Conservation (phyloP, 768 basidiomycete genomes). For the Terana coerulea region DNA sequence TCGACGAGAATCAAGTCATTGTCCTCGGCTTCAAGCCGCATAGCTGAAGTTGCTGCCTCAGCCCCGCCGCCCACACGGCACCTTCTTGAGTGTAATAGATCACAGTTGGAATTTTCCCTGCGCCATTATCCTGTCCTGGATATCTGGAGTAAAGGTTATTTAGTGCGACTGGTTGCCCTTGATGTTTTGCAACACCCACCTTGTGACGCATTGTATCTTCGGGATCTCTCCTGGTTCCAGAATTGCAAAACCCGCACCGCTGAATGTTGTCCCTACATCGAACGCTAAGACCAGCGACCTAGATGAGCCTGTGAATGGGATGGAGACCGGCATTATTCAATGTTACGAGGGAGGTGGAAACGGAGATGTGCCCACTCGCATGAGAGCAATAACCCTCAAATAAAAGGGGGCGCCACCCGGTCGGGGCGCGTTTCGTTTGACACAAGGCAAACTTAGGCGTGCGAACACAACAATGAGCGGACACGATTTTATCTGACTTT, state of each 20-base stretch:
- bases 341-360: too few relatives aligned
- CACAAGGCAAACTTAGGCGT: too few relatives aligned
- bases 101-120: slow-evolving; percentile 46
- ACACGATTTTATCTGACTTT: too few relatives aligned
- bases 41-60: slow-evolving; percentile 38
- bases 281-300: slow-evolving; percentile 23
- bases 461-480: too few relatives aligned
- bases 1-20: slow-evolving; percentile 24
- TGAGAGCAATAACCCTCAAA: too few relatives aligned
- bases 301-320: not conserved
- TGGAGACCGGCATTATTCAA: too few relatives aligned
- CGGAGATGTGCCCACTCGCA: too few relatives aligned
- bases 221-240: slow-evolving; percentile 36
- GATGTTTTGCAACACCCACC: too few relatives aligned
- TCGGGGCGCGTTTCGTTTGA: too few relatives aligned
- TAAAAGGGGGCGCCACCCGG: too few relatives aligned
- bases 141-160: slow-evolving; percentile 31
- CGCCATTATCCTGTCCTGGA: slow-evolving; percentile 41
- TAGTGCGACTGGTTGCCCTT: too few relatives aligned
- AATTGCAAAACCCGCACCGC: slow-evolving; percentile 43
- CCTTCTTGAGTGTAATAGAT: slow-evolving; percentile 43
- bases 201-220: slow-evolving; percentile 43
- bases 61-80: slow-evolving; percentile 40
- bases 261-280: slow-evolving; percentile 51
- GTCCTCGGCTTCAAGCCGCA: slow-evolving; percentile 38